Percentiles rank a stretch among this genome's conserved stretches.
These are phyloP conservation scores for Chenopodium suecicum DNA, from an alignment of 148 eudicot genomes.

Conservation along the genomic window DNA sequence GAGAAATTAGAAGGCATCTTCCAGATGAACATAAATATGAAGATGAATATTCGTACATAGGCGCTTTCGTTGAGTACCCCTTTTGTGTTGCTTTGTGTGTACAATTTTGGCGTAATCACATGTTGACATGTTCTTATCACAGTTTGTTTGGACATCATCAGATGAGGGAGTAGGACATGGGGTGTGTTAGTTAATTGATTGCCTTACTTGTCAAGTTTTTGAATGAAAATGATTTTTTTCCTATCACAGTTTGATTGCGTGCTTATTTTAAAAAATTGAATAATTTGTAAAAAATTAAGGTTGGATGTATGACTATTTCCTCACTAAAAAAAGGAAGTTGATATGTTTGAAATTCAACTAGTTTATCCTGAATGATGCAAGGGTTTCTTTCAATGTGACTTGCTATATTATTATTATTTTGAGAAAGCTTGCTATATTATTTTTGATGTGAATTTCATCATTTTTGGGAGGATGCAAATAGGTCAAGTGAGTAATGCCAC, in stretches of 20 bases:
- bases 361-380: too few relatives aligned
- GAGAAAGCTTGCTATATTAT: too few relatives aligned
- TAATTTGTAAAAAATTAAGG: too few relatives aligned
- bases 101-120: neutral
- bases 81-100: constrained; percentile 16
- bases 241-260: neutral
- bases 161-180: neutral
- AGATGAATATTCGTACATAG: neutral
- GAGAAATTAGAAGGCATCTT: neutral
- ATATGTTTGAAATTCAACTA: too few relatives aligned
- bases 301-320: too few relatives aligned
- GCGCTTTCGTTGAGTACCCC: neutral
- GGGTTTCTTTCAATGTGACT: too few relatives aligned
- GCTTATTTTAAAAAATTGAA: too few relatives aligned
- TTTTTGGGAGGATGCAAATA: too few relatives aligned
- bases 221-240: neutral
- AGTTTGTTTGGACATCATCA: constrained; percentile 8
- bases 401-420: too few relatives aligned
- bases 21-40: neutral
- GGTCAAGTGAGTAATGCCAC: too few relatives aligned
- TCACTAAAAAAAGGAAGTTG: too few relatives aligned
- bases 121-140: constrained; percentile 13
- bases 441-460: too few relatives aligned
- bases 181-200: neutral
- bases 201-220: constrained; percentile 16